Percentiles rank a stretch among this genome's conserved stretches.
Conservation (phyloP, 106 monocot genomes). For the Dendrobium nobile region DNA sequence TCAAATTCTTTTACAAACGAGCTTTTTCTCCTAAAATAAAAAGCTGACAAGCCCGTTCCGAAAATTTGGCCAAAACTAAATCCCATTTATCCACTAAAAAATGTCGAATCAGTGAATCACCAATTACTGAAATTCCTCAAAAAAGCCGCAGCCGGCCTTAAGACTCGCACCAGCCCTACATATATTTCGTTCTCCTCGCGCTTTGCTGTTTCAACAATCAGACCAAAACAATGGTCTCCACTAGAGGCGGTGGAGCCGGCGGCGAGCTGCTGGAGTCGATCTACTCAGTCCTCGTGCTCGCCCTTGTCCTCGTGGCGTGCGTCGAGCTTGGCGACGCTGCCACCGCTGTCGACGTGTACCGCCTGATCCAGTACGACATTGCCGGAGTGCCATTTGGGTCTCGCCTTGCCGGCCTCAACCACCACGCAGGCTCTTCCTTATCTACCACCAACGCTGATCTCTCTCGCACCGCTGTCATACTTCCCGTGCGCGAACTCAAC, state of each 20-base stretch:
- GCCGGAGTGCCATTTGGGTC: constrained; percentile 82
- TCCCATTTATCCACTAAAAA: too few species aligned
- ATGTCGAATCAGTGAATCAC: too few species aligned
- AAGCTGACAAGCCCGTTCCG: too few species aligned
- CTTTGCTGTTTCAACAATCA: neutral
- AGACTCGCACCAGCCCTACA: too few species aligned
- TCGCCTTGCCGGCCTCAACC: constrained; percentile 62
- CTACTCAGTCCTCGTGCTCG: constrained; percentile 50
- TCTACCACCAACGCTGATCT: constrained; percentile 59
- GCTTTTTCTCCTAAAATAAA: too few species aligned
- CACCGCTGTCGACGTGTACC: constrained; percentile 89
- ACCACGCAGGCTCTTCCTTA: constrained; percentile 69
- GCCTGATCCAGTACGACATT: constrained; percentile 94
- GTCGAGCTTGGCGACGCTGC: constrained; percentile 96
- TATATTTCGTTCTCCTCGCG: too few species aligned
- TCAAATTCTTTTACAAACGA: too few species aligned
- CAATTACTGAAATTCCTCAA: too few species aligned
- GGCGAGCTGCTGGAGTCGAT: constrained; percentile 43
- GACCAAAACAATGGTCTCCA: neutral
- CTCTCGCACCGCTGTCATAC: constrained; percentile 66
- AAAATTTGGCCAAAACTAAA: too few species aligned
- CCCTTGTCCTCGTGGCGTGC: constrained; percentile 76
- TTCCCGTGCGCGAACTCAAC: constrained; percentile 65
- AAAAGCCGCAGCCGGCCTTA: too few species aligned
- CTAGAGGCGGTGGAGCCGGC: constrained; percentile 6